Base-by-base conservation (phyloP, 768 basidiomycete genomes). In the Boletus vermiculosoides region DNA sequence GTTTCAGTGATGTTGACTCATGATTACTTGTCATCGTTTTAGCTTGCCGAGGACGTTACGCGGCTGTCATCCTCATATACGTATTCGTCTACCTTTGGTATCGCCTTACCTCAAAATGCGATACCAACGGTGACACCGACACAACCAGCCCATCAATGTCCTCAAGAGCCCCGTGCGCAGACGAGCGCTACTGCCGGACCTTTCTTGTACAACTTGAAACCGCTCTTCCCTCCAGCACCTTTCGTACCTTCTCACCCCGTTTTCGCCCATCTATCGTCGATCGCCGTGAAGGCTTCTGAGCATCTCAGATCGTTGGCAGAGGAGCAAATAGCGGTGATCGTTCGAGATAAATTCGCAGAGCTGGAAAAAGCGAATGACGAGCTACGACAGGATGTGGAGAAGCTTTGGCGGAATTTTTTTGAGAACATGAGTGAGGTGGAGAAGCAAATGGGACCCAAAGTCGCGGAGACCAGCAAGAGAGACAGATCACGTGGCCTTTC, bases 221-320 rank as follows among this genome's bases (percentile, higher is more conserved):
- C 86, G 6, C 72, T 92, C 39, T 87, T 90, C 67, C 83, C 84
- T 28, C 89, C 89, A 18, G 83, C 86, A 22, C 90, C 90, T 18
- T 92, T 88, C 71, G 82, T 86, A 0, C 86, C 90, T 8, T 83
- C 86, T 18, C 87, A 92, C 62, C 83, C 84, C 8, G 81, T 84
- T 41, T 92, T 92, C 65, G 59, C 76, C 42, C 84, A 88, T 67
- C 76, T 92, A 33, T 78, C 85, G 16, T 75, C 79, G 23, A 65
- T 84, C 48, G 90, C 90, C 15, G 67, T 73, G 25, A 70, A 77
- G 34, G 74, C 80, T 62, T 88, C 88, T 0, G 74, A 83, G 40
- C 75, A 72, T 50, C 68, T 83, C 49, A 81, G 88, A 57, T 70
- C 76, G 30, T 69, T 74, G 48, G 85, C 85, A 15, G 86, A 91